Conservation (phyloP, 2,329 filamentous ascomycete genomes). For the Nannizziopsis barbatae region DNA sequence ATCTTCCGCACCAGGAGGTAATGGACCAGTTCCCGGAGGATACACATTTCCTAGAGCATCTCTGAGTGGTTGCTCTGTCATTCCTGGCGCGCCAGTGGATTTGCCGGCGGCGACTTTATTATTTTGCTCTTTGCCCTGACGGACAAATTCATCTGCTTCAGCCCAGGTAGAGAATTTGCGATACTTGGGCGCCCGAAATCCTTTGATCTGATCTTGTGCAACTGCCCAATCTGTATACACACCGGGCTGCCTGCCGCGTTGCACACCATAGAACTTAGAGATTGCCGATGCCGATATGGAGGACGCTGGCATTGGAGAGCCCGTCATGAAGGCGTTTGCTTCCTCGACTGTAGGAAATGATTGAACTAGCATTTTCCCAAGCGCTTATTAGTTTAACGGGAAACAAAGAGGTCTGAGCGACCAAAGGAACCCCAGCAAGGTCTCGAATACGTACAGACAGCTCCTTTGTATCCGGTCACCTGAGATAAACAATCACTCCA, state of each 20-base stretch:
- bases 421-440: not conserved
- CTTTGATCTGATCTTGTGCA: conserved; percentile 61
- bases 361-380: conserved; percentile 51
- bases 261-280: conserved; percentile 50
- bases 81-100: conserved; percentile 24
- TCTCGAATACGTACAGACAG: conserved; percentile 49
- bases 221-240: conserved; percentile 58
- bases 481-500: conserved; percentile 54
- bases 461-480: conserved; percentile 53
- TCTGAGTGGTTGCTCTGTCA: conserved; percentile 32
- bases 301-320: conserved; percentile 39
- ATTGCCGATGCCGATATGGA: conserved; percentile 27
- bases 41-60: conserved; percentile 36
- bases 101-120: not conserved
- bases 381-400: not conserved
- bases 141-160: conserved; percentile 73
- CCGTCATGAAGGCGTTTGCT: conserved; percentile 65
- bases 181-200: conserved; percentile 56
- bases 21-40: conserved; percentile 45
- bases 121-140: conserved; percentile 9
- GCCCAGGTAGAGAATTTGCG: conserved; percentile 56
- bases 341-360: conserved; percentile 63
- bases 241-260: conserved; percentile 46
- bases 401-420: not conserved
- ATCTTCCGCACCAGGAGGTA: conserved; percentile 47